phyloP scores from a whole-genome alignment of 495 filamentous ascomycete genomes.

The Penicillium maclennaniae region DNA sequence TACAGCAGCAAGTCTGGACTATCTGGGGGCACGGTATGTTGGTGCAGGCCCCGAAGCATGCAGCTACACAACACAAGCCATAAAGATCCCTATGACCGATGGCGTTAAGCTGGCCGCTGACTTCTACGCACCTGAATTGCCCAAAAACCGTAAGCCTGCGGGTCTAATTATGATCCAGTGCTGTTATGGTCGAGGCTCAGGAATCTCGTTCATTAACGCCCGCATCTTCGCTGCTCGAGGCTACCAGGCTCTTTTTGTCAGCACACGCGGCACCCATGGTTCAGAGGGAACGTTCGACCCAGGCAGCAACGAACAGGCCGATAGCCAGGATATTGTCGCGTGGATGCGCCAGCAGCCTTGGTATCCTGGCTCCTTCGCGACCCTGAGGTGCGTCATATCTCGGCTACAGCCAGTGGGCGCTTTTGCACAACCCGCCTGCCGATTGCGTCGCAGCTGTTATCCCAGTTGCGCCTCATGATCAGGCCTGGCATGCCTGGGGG shows the following conservation, averaged over 20 bases:
- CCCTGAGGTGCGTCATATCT: slow-evolving; percentile 29
- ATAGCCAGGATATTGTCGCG: slow-evolving; percentile 28
- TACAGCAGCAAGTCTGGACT: slow-evolving; percentile 11
- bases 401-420: slow-evolving; percentile 30
- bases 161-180: slow-evolving; percentile 24
- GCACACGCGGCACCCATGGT: slow-evolving; percentile 26
- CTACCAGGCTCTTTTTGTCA: slow-evolving; percentile 27
- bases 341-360: slow-evolving; percentile 35
- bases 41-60: slow-evolving; percentile 11
- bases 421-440: slow-evolving; percentile 22
- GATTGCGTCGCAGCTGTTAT: slow-evolving; percentile 28
- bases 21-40: slow-evolving; percentile 9
- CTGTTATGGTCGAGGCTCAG: slow-evolving; percentile 20
- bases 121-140: slow-evolving; percentile 23
- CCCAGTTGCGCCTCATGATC: slow-evolving; percentile 22
- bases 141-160: slow-evolving; percentile 4
- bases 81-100: slow-evolving; percentile 26
- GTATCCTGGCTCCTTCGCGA: slow-evolving; percentile 33
- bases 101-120: slow-evolving; percentile 27
- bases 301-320: slow-evolving; percentile 14
- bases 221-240: slow-evolving; percentile 28
- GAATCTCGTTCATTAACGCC: slow-evolving; percentile 19
- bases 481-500: slow-evolving; percentile 17
- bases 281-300: slow-evolving; percentile 23
- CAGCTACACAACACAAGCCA: slow-evolving; percentile 22